Base-by-base conservation (phyloP, 495 filamentous ascomycete genomes). In the Xylaria cubensis region DNA sequence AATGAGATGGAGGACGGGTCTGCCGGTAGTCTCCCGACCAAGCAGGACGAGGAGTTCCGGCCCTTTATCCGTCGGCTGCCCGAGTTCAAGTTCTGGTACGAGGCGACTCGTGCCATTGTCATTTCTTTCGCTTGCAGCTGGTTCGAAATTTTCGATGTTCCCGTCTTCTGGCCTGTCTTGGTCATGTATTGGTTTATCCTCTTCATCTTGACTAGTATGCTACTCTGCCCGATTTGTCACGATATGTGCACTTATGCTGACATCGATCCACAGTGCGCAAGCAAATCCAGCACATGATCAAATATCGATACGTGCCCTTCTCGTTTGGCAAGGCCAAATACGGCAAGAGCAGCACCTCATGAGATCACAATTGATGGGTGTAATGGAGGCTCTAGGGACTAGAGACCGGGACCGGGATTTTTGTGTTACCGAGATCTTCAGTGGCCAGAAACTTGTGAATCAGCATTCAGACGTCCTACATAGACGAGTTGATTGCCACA, bases 221-320 rank as follows among this genome's bases (percentile, higher is more conserved):
- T 65, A 4, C 64, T n/a, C 24, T 36, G 19, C 24, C 26, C 12
- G n/a, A 29, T 36, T 58, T 32, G 73, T 24, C 34, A 5, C 12
- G 36, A 55, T 32, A 26, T 13, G 32, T 12, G 24, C 12, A 51
- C 36, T 4, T 65, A 71, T 68, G 41, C 81, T 83, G 70, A 85
- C 78, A 56, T 41, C 13, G 0, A 41, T 64, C 9, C 64, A 46
- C 74, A 97, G 94, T 99, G 96, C 89, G 96, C 78, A 91, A 94
- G 83, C 96, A 99, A 84, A 99, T 99, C 72, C 96, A 99, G 86
- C 95, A 97, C 83, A 99, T 99, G 96, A 97, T 99, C 90, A 99
- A 98, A 85, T 99, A 99, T 85, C 93, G 96, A 83, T 99, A 98
- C 80, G 94, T 98, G 39, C 95, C 95, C 51, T 98, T 98, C 86